A percentile compares a stretch with the other conserved stretches of the same genome.
Conservation (phyloP, 129 eudicot genomes). For the Scalesia atractyloides region DNA sequence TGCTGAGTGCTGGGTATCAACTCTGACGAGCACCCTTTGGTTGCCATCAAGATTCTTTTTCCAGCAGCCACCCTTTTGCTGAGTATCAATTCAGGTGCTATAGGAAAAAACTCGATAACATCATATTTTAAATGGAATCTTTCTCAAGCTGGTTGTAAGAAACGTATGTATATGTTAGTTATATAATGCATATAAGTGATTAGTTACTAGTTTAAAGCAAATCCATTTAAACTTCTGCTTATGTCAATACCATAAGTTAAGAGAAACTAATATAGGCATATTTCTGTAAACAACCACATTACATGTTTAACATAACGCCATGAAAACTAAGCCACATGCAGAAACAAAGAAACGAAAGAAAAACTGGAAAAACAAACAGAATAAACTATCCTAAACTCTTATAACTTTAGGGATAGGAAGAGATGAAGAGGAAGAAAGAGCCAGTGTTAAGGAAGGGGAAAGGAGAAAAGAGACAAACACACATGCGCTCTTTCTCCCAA, state of each 20-base stretch:
- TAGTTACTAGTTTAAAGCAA: not conserved
- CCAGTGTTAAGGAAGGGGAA: constrained; percentile 68
- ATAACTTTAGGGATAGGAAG: constrained; percentile 53
- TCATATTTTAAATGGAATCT: not conserved
- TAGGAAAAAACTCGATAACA: not conserved
- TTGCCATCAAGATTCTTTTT: not conserved
- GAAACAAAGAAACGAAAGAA: constrained; percentile 7
- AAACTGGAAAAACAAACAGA: constrained; percentile 16
- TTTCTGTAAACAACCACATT: constrained; percentile 19
- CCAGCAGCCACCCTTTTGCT: not conserved
- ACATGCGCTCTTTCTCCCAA: constrained; percentile 93
- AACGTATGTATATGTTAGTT: not conserved
- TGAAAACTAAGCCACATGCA: constrained; percentile 31
- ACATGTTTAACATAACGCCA: constrained; percentile 22
- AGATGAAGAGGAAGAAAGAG: constrained; percentile 77
- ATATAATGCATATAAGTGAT: not conserved
- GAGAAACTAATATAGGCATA: not conserved
- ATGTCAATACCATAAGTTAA: not conserved
- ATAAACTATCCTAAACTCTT: constrained; percentile 35
- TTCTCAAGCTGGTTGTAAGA: not conserved
- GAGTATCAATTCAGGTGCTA: not conserved
- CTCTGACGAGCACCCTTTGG: not conserved
- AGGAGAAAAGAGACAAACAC: constrained; percentile 96
- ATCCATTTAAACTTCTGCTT: not conserved
- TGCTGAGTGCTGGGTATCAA: not conserved